Base-by-base conservation (phyloP, 345 rosid genomes). In the Salix caprea region DNA sequence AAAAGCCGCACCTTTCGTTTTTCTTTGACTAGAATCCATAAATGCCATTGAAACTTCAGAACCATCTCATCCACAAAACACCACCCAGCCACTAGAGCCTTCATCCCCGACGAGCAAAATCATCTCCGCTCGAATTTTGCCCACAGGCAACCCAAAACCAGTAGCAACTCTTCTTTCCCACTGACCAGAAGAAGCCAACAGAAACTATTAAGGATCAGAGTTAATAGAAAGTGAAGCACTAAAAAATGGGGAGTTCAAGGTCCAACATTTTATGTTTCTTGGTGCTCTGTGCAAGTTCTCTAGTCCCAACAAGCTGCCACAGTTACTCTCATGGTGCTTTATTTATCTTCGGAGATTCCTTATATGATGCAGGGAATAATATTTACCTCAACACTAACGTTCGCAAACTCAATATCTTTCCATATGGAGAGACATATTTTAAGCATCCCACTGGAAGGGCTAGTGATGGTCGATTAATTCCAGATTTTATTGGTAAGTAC, bases 401-500 rank as follows among this genome's bases (percentile, higher is more conserved):
- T 14, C 7, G 0, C 19, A 16, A 16, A 16, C 7, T 5, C 4
- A 48, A 16, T 48, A 48, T 48, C 19, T 14, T 14, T 16, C 54
- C 21, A 16, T 48, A 48, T 48, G 54, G 54, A 48, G 21, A 48
- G 21, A 48, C 54, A 5, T 48, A 14, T 48, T 48, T 48, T 16
- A 48, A 48, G 54, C 19, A 48, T 48, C 21, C 54, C 19, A 48
- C 54, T 3, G 54, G 54, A 48, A 48, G 54, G 19, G 54, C 6
- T 3, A 14, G 19, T 48, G 54, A 48, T 48, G 54, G 54, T 15
- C 54, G 54, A 48, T 48, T 48, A 48, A 48, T 48, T 48, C 54
- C 54, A 14, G 54, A 48, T 48, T 48, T 81, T 61, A 58, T 84
- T 12, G 81, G 87, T 78, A 68, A 16, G 18, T 1, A 40, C 5